Evolutionary conservation across 306 rosid genomes (phyloP).

Genomic region (Alnus glutinosa): DNA sequence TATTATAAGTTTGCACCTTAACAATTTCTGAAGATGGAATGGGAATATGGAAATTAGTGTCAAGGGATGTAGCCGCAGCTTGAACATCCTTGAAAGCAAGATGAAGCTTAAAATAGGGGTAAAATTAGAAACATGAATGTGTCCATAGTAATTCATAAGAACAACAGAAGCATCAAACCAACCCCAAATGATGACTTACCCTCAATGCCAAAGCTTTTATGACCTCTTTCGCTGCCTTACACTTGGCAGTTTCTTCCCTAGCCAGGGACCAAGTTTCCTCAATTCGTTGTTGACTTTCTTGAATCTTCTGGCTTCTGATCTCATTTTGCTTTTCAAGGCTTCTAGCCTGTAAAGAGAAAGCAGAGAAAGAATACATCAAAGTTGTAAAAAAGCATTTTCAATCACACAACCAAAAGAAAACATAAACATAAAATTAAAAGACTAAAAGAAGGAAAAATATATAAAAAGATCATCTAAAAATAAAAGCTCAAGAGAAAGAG

Average conservation of each 20-base stretch:
- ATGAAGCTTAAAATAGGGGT: neutral
- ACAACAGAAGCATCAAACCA: neutral
- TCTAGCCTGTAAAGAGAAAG: slow-evolving; percentile 44
- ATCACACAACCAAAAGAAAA: slow-evolving; percentile 5
- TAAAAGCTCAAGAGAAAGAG: neutral
- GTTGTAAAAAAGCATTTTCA: neutral
- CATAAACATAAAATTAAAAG: neutral
- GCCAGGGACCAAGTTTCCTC: slow-evolving; percentile 67
- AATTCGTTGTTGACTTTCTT: slow-evolving; percentile 51
- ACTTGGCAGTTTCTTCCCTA: slow-evolving; percentile 69
- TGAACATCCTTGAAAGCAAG: neutral
- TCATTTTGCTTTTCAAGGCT: slow-evolving; percentile 65
- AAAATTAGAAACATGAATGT: neutral
- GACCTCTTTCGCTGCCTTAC: slow-evolving; percentile 72
- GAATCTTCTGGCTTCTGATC: slow-evolving; percentile 48
- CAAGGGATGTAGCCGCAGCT: neutral
- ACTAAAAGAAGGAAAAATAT: neutral
- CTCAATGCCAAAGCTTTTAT: slow-evolving; percentile 69
- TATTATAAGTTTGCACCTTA: neutral
- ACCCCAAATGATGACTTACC: slow-evolving; percentile 39
- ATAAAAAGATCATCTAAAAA: neutral
- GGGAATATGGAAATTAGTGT: neutral
- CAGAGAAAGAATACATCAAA: neutral
- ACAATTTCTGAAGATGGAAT: neutral
- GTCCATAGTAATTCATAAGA: neutral